phyloP scores from a whole-genome alignment of 768 basidiomycete species.

The Pleurotus giganteus region DNA sequence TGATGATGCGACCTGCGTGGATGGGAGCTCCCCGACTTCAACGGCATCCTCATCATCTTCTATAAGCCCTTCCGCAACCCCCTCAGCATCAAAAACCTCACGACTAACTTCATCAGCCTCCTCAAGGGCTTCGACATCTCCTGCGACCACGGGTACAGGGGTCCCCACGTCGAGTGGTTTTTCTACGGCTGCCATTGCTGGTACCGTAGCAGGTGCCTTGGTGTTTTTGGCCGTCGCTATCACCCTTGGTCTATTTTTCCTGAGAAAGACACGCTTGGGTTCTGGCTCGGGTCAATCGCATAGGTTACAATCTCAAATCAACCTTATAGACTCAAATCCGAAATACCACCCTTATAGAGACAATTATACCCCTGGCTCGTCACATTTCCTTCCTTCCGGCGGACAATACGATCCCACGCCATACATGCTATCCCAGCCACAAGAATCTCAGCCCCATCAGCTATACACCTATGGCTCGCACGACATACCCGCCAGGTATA shows the following conservation, averaged over 20 bases:
- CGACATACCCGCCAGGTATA: neutral
- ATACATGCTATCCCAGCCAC: neutral
- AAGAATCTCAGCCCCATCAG: neutral
- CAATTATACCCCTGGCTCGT: slow-evolving; percentile 15
- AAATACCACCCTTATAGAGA: slow-evolving; percentile 27
- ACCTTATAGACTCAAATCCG: slow-evolving; percentile 23
- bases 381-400: slow-evolving; percentile 29
- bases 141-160: slow-evolving; percentile 24
- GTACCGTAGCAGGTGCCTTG: slow-evolving; percentile 50
- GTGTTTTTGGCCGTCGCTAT: slow-evolving; percentile 51
- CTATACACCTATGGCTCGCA: neutral
- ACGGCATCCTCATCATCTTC: slow-evolving; percentile 24
- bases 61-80: slow-evolving; percentile 14
- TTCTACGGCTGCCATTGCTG: slow-evolving; percentile 47
- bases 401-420: neutral
- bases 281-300: slow-evolving; percentile 25
- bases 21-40: slow-evolving; percentile 50
- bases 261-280: slow-evolving; percentile 32
- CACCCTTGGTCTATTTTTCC: slow-evolving; percentile 50
- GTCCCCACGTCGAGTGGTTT: slow-evolving; percentile 20
- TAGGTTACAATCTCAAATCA: slow-evolving; percentile 33
- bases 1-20: slow-evolving; percentile 50
- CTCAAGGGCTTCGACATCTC: slow-evolving; percentile 20
- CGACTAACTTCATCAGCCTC: slow-evolving; percentile 19
- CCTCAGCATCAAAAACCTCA: slow-evolving; percentile 7